Conservation (phyloP, 306 rosid species). For the Corylus americana region DNA sequence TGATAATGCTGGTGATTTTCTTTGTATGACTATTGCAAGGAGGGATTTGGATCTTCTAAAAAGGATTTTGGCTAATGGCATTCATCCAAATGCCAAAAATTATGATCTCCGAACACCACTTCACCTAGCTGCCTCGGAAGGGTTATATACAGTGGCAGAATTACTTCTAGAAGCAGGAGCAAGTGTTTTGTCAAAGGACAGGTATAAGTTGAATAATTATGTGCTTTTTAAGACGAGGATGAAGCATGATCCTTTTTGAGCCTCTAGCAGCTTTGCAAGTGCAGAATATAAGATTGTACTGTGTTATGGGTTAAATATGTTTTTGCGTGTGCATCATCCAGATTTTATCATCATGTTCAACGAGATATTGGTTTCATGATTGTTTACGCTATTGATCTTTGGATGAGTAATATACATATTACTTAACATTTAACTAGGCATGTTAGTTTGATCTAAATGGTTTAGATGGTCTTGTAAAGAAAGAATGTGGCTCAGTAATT, state of each 20-base stretch:
- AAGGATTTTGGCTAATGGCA: constrained; percentile 46
- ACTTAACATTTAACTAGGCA: too few relatives aligned
- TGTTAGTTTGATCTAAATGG: too few relatives aligned
- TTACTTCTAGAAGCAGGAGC: constrained; percentile 63
- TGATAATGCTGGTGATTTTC: constrained; percentile 59
- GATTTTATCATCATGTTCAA: background rate
- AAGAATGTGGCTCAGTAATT: too few relatives aligned
- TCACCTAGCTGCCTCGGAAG: constrained; percentile 68
- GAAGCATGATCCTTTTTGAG: constrained; percentile 7
- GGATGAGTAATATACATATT: background rate
- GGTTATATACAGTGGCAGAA: constrained; percentile 44
- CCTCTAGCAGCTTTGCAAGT: background rate
- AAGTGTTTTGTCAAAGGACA: constrained; percentile 60
- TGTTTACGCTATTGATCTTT: background rate
- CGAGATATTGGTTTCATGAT: background rate
- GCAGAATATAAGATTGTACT: background rate
- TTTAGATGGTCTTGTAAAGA: too few relatives aligned
- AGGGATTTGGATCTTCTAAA: constrained; percentile 41
- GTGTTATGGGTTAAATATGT: background rate
- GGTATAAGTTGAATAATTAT: constrained; percentile 36
- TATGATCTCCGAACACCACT: constrained; percentile 62
- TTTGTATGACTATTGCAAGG: constrained; percentile 50
- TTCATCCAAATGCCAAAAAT: constrained; percentile 65
- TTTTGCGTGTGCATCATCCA: background rate
- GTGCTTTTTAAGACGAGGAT: background rate